Base-by-base conservation (phyloP, 495 filamentous ascomycete genomes). In the Neurospora sp. region DNA sequence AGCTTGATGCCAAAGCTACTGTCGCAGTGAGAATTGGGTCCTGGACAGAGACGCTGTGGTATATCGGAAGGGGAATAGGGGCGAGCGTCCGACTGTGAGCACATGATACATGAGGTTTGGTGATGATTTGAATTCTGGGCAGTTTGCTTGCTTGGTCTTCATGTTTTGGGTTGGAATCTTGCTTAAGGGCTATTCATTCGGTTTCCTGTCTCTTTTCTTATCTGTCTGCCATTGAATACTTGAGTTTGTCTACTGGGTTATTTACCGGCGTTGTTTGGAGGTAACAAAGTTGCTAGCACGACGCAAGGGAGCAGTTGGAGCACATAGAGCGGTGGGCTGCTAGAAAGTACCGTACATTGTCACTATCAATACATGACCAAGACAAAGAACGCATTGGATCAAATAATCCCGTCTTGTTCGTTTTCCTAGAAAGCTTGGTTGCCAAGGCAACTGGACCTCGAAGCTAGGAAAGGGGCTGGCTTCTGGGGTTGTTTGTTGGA, bases 1-100 rank as follows among this genome's bases (percentile, higher is more conserved):
- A 91, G 79, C 78, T 99, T 73, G 91, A 94, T 81, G 91, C 94
- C n/a, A 83, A 85, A 72, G 96, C 94, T 8, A 83, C 86, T 40
- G 89, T 94, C 18, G 88, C 87, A 38, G 82, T 97, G 27, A 85
- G 86, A 76, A 79, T 97, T 70, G 91, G 90, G n/a, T 80, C 86
- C 75, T 97, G 92, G 88, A 85, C 76, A 70, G 88, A 94, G 81
- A 83, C 79, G 69, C 76, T 97, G 44, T 88, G 89, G 86, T 94
- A 91, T 80, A 76, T 85, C 73, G 92, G 92, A 27, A 87, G 86
- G 77, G 90, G 90, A 0, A 94, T 97, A 80, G 91, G 89, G 27
- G 92, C 93, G 0, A 88, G 86, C 72, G 86, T 97, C 14, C 87
- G 86, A 74, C 73, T 93, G 71, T 94, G 68, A 79, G 70, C 11